Conservation (phyloP, 768 basidiomycete species). For the Sporobolomyces pararoseus region DNA sequence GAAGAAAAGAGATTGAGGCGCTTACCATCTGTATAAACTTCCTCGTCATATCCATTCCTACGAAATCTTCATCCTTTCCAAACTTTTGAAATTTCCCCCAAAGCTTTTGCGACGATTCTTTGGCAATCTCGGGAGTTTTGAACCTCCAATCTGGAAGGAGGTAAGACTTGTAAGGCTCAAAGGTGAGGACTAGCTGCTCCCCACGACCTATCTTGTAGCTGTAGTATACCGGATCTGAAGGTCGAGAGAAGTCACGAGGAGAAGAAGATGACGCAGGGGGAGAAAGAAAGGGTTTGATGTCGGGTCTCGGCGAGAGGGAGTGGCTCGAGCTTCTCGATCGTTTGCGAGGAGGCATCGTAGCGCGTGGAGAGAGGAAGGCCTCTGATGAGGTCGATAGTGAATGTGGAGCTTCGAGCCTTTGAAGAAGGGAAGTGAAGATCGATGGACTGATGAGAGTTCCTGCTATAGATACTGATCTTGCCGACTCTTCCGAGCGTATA, state of each 20-base stretch:
- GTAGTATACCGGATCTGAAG: not conserved
- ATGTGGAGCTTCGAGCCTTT: not conserved
- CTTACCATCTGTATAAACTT: slow-evolving; percentile 39
- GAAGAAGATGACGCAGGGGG: not conserved
- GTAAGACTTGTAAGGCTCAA: slow-evolving; percentile 30
- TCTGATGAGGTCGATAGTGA: not conserved
- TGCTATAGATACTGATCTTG: no score
- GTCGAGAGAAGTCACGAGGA: not conserved
- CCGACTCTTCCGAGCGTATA: no score
- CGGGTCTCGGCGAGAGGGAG: not conserved
- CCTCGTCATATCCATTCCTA: slow-evolving; percentile 30
- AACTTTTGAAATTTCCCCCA: slow-evolving; percentile 11
- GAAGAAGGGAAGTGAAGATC: not conserved
- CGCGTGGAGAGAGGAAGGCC: not conserved
- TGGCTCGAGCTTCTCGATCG: not conserved
- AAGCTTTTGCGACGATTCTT: not conserved
- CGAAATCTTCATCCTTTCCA: slow-evolving; percentile 18
- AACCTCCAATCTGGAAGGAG: slow-evolving; percentile 34
- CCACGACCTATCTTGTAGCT: slow-evolving; percentile 22
- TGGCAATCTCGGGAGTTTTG: slow-evolving; percentile 7
- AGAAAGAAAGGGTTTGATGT: not conserved
- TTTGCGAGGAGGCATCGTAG: slow-evolving; percentile 3
- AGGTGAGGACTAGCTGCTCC: slow-evolving; percentile 33
- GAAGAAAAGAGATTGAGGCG: not conserved
- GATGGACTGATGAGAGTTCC: no score